Conservation (phyloP, 2,329 filamentous ascomycete genomes). For the Penicillium sp. region DNA sequence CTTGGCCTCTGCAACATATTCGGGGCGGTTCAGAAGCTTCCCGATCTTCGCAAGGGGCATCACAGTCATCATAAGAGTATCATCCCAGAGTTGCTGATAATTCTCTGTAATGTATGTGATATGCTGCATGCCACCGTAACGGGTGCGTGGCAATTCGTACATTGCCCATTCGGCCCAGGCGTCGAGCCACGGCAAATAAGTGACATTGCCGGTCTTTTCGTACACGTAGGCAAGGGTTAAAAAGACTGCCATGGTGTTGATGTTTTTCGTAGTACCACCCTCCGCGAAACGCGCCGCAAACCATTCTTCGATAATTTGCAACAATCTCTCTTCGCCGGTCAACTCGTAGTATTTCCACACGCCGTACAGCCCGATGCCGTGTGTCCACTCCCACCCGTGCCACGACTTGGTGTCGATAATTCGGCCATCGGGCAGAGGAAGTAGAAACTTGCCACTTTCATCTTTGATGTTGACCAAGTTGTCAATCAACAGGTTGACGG, state of each 20-base stretch:
- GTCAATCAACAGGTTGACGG: slow-evolving; percentile 68
- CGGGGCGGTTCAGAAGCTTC: slow-evolving; percentile 65
- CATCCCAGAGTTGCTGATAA: slow-evolving; percentile 77
- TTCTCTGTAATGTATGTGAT: slow-evolving; percentile 73
- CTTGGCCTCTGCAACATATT: slow-evolving; percentile 78
- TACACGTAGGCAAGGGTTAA: slow-evolving; percentile 77
- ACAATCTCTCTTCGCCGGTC: slow-evolving; percentile 62
- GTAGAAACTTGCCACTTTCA: slow-evolving; percentile 71
- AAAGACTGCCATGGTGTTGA: slow-evolving; percentile 82
- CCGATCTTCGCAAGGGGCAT: slow-evolving; percentile 80
- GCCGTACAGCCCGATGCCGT: slow-evolving; percentile 77
- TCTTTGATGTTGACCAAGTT: slow-evolving; percentile 79
- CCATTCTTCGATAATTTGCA: slow-evolving; percentile 72
- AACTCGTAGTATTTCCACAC: slow-evolving; percentile 80
- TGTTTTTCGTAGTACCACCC: slow-evolving; percentile 78
- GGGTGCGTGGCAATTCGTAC: slow-evolving; percentile 72
- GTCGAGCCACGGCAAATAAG: slow-evolving; percentile 76
- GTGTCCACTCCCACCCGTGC: slow-evolving; percentile 76
- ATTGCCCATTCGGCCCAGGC: slow-evolving; percentile 82
- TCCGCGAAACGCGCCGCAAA: slow-evolving; percentile 68
- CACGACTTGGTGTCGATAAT: slow-evolving; percentile 84
- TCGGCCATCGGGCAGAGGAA: slow-evolving; percentile 70
- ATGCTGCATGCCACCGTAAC: slow-evolving; percentile 73
- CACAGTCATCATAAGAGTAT: slow-evolving; percentile 87
- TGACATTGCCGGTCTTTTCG: slow-evolving; percentile 68